Evolutionary conservation across 345 rosid species (phyloP).

Genomic region (Laguncularia racemosa): DNA sequence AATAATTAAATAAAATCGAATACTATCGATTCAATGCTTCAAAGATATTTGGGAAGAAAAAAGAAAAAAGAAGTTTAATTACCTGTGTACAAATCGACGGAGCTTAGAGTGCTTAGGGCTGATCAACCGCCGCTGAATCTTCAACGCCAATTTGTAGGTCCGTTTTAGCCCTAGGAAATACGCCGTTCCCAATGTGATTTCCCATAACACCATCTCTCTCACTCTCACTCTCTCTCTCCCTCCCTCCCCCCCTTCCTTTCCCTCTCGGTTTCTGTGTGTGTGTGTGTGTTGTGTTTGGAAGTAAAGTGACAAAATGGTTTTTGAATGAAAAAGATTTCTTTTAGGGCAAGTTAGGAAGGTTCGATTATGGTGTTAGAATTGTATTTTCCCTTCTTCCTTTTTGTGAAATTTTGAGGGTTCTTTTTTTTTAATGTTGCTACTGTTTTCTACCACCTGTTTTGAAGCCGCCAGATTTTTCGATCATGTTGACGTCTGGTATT

Average conservation of each 20-base stretch:
- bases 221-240: not conserved
- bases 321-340: not conserved
- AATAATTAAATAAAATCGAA: too few relatives aligned
- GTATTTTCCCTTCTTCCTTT: too few relatives aligned
- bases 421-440: not conserved
- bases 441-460: not conserved
- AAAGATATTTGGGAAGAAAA: too few relatives aligned
- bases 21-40: too few relatives aligned
- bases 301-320: not conserved
- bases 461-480: conserved; percentile 5
- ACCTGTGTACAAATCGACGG: conserved; percentile 63
- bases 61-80: not conserved
- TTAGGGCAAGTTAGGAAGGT: conserved; percentile 1
- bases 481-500: not conserved
- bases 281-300: not conserved
- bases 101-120: conserved; percentile 46
- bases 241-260: too few relatives aligned
- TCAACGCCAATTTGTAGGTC: conserved; percentile 64
- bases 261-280: not conserved
- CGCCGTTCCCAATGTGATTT: conserved; percentile 76
- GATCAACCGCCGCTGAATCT: conserved; percentile 59
- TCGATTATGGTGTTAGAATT: too few relatives aligned
- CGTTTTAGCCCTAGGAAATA: conserved; percentile 80
- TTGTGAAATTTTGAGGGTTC: too few relatives aligned
- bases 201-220: conserved; percentile 76